Evolutionary conservation across 1,284 basidiomycete genomes (phyloP), one percentile per base, ranked within the genome.

Genomic region (Phenoliferia sp.): DNA sequence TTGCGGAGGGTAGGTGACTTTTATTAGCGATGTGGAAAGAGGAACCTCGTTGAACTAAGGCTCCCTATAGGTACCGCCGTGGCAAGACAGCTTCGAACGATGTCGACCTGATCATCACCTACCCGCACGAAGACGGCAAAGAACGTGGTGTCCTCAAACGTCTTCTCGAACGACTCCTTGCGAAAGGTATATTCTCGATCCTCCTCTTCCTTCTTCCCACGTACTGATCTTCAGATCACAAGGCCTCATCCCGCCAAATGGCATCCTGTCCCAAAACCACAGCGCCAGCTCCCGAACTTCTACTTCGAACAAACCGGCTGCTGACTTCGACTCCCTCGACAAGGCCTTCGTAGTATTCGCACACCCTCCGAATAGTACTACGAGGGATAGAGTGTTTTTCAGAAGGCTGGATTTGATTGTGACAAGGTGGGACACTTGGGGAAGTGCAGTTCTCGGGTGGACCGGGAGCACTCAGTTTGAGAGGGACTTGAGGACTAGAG

Each of bases 381-480:
- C 74, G 26, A 70, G 76, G 31, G 50, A 17, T 44, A 59, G 59
- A 77, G 76, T 55, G 48, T 58, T 58, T 26, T 81, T 78, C 28
- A 74, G 88, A 36, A 83, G 89, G 10, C 79, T 92, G 26, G 90
- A 92, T 76, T 77, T 92, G 52, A 89, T 91, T 67, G 88, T 89
- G 75, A 85, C 86, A 2, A 80, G 83, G 0, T 86, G 86, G 15
- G 83, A 84, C 65, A 81, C 85, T 0, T 91, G 90, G 74, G 90
- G 89, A 86, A 87, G 87, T 0, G 88, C 89, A 0, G 84, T 92
- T 2, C 82, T 89, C 31, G 90, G 90, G 17, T 62, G 89, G 90
- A 88, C 87, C 5, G 90, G 90, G 0, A 89, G 87, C 0, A 88
- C 84, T 60, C 86, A 89, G 84, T 91, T 92, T 73, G 84, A 91